Evolutionary conservation across 257 asterid species (phyloP), one percentile per base, ranked within the genome.

Genomic region (Mentha longifolia): DNA sequence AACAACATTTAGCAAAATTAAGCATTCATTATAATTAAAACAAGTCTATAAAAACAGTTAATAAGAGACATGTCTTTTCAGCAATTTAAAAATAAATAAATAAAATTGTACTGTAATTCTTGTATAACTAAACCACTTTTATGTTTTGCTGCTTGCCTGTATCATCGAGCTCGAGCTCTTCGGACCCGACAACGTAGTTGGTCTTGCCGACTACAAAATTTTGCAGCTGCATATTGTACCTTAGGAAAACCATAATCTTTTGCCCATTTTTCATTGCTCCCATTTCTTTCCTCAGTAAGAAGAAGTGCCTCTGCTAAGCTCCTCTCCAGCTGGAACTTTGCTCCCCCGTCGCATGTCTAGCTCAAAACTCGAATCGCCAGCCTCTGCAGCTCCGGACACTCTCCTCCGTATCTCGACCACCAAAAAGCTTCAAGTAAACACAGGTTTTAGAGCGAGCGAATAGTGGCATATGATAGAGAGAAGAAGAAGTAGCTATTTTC

Each of bases 391-490:
- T 86, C 80, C 0, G 88, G 91, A 57, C 78, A 84, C 6, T 79
- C 83, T 10, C 35, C 69, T 42, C 92, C 90, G n/a, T 82, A 81
- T 16, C 63, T 64, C 37, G 75, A 71, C 97, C 96, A 91, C 96
- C 97, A 91, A 16, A 9, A 65, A 37, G 56, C 97, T 91, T 81
- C 76, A 39, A 76, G 35, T 31, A 2, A 31, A 57, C 51, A 61
- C n/a, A 12, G 19, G 45, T 55, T 11, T 13, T 62, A 11, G 9
- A 6, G 14, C 39, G 49, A 28, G 64, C 11, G 31, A 35, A 12
- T n/a, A n/a, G n/a, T 7, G 37, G 3, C 54, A 16, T 6, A 43
- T 0, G 22, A 17, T 12, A 7, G 57, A 67, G 41, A n/a, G n/a
- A n/a, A 17, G 50, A 5, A 12, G 35, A n/a, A 17, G 22, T 1